Base-by-base conservation (phyloP, 2,329 filamentous ascomycete species). In the Penicillium griseofulvum region DNA sequence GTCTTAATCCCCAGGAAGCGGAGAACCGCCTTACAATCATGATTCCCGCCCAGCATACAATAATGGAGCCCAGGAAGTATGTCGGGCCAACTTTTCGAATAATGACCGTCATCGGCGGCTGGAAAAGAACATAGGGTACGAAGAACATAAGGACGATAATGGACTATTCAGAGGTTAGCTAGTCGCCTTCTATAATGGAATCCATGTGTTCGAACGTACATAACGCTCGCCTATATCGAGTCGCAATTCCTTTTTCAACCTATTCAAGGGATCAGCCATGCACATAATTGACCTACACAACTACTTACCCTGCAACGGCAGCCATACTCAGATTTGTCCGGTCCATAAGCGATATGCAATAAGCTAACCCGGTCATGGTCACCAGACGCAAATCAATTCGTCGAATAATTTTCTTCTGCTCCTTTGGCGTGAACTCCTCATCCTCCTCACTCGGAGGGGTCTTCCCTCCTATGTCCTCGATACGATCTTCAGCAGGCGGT, bases 321-420 rank as follows among this genome's bases (percentile, higher is more conserved):
- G 88, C 89, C 22, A 83, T 58, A 28, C 61, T 61, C 42, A 92
- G 74, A 71, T 93, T 93, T 2, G 87, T 90, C 31, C 90, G 80
- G 68, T 94, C 90, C 84, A 93, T 89, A 56, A 93, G 75, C 60
- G 83, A 87, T 64, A 90, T 80, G 68, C 87, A 90, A 72, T 92
- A 92, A 75, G 91, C 81, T 60, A 81, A 68, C 19, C 86, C 86
- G 5, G 85, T 82, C 1, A 81, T 85, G 4, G 81, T 68, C 38
- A 88, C 82, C 4, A 89, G 76, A 2, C 86, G 83, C 29, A 79
- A 76, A 71, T 95, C 90, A 62, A 94, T 78, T 12, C 84, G 83
- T 53, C 81, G 79, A 39, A 91, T 84, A 65, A 94, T 89, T 39
- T 75, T 81, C 68, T 78, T 83, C 74, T 88, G 83, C 73, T 93